Evolutionary conservation across 2,329 filamentous ascomycete genomes (phyloP), one percentile per base, ranked within the genome.

Genomic region (Pseudofabraea citricarpa): DNA sequence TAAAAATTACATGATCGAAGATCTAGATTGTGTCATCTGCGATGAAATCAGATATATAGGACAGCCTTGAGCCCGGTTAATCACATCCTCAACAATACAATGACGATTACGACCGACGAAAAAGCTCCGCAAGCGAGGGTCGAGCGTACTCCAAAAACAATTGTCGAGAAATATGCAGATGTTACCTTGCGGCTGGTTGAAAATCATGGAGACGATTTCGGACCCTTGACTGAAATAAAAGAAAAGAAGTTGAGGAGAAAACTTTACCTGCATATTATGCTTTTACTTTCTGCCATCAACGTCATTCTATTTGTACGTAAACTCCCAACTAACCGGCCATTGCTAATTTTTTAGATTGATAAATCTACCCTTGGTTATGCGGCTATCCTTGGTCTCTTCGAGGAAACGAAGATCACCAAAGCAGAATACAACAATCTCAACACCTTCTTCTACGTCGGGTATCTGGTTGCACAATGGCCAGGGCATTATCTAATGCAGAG

Each of bases 371-470:
- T 70, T 0, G 60, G 62, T 1, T 69, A 68, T 35, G 58, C 66
- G 5, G 62, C 67, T 1, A 62, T 70, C 18, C 55, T 70, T 5
- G 67, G 66, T 0, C 45, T 70, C 0, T 68, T 69, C 15, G 63
- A 68, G 26, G 66, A 69, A 37, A 69, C 64, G 0, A 59, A 62
- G 3, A 65, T 69, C 19, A 50, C 43, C 4, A 57, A 64, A 13
- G 53, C 59, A 1, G 50, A 69, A 40, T 69, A 67, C 41, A 68
- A 68, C 38, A 68, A 68, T 33, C 47, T 68, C 2, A 64, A 62
- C 46, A 68, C 65, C 2, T 59, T 70, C 22, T 69, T 68, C 46
- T 70, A 68, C 27, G 63, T 66, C 31, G 66, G 64, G 0, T 69
- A 68, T 32, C 48, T 68, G 18, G 56, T 60, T 2, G 62, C 58